Conservation (phyloP, 2,329 filamentous ascomycete genomes). For the Nemania sp. region DNA sequence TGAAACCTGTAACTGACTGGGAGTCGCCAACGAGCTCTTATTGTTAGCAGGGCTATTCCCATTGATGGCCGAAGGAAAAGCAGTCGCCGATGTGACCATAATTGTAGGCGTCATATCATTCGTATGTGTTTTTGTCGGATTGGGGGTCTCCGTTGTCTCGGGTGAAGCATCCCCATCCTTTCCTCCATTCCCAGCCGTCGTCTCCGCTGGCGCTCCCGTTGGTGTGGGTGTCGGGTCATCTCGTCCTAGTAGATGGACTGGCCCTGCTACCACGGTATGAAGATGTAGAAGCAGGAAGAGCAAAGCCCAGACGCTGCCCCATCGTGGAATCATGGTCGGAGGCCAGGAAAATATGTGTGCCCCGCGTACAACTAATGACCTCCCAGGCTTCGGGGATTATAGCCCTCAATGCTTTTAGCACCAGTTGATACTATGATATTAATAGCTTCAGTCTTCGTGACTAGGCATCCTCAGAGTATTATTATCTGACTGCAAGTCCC, state of each 20-base stretch:
- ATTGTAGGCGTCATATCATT: constrained; percentile 16
- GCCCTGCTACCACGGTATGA: constrained; percentile 43
- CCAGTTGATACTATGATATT: constrained; percentile 20
- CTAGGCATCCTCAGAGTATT: constrained; percentile 27
- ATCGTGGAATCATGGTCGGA: constrained; percentile 42
- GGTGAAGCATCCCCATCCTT: constrained; percentile 21
- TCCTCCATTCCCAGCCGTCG: constrained; percentile 21
- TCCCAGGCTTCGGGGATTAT: constrained; percentile 8
- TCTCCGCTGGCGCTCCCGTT: constrained; percentile 28
- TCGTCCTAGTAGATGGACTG: constrained; percentile 39
- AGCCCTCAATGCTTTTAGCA: too few relatives aligned
- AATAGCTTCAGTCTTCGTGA: constrained; percentile 17
- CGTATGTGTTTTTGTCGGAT: constrained; percentile 12
- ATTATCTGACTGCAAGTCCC: constrained; percentile 14
- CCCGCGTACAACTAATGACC: background rate
- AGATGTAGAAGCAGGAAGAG: constrained; percentile 46
- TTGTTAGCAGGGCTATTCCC: constrained; percentile 36
- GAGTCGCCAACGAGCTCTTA: constrained; percentile 23
- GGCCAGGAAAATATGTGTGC: background rate
- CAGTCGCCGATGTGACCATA: constrained; percentile 27
- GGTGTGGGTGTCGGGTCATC: constrained; percentile 40
- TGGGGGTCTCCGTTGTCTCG: constrained; percentile 16
- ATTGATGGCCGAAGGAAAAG: constrained; percentile 38
- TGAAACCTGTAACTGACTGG: constrained; percentile 32
- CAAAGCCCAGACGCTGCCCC: constrained; percentile 43